Evolutionary conservation across 1,139 yeast species (phyloP).

Genomic region (Yamadazyma triangularis): DNA sequence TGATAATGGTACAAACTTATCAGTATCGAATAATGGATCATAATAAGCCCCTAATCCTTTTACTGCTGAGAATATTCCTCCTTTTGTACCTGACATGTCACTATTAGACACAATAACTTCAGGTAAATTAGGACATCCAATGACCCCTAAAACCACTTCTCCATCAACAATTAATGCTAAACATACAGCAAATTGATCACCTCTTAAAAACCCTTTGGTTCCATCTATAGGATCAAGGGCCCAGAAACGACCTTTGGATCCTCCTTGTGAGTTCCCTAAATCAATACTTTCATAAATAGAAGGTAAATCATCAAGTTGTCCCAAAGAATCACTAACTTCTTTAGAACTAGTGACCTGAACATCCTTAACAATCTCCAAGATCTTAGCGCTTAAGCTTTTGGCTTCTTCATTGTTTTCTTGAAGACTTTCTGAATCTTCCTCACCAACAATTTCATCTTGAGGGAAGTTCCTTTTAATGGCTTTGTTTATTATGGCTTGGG

Average conservation of each 20-base stretch:
- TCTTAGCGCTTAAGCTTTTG: constrained; percentile 31
- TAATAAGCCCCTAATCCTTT: constrained; percentile 71
- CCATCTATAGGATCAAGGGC: constrained; percentile 98
- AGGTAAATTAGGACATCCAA: constrained; percentile 92
- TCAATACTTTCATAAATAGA: constrained; percentile 68
- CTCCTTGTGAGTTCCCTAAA: constrained; percentile 74
- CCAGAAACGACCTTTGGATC: constrained; percentile 82
- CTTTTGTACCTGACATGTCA: constrained; percentile 38
- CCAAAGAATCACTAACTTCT: constrained; percentile 30
- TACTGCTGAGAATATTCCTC: constrained; percentile 76
- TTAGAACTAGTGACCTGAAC: constrained; percentile 35
- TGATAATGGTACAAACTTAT: constrained; percentile 32
- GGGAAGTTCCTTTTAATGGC: constrained; percentile 82
- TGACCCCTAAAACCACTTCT: constrained; percentile 79
- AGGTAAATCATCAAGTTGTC: constrained; percentile 39
- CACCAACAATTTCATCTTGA: constrained; percentile 84
- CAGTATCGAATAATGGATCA: constrained; percentile 33
- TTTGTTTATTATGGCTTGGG: constrained; percentile 87
- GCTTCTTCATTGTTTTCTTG: constrained; percentile 41
- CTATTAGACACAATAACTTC: constrained; percentile 41
- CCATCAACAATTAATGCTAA: constrained; percentile 86
- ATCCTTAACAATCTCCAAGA: constrained; percentile 45
- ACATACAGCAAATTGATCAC: constrained; percentile 96
- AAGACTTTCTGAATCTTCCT: constrained; percentile 76
- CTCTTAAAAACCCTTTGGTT: constrained; percentile 91